Evolutionary conservation across 2,329 filamentous ascomycete species (phyloP), one percentile per base, ranked within the genome.

Genomic region (Talaromyces rugulosus): DNA sequence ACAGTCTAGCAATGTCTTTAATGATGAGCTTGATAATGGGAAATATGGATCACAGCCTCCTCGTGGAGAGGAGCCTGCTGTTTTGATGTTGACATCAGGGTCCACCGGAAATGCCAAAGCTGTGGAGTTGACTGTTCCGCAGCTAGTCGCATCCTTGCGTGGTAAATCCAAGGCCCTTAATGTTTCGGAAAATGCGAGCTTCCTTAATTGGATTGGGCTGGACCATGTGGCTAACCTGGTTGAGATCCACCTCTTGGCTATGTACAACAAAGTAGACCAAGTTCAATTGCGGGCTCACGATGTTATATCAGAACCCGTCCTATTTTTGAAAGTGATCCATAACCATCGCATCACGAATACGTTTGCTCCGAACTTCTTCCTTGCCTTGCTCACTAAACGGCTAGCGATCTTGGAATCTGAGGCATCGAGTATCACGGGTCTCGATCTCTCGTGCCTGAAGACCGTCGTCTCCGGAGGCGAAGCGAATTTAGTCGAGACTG

Each of bases 201-300:
- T 80, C 42, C 66, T 84, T 4, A 81, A 79, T 63, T 84, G 81
- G 81, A 77, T 83, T 14, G 76, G 76, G 0, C 70, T 85, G 7
- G 83, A 86, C 63, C 84, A 86, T 62, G 82, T 85, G 9, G 84
- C 80, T 0, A 78, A 72, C 62, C 69, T 87, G 3, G 71, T 75
- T 1, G 81, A 87, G 58, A 78, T 82, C 16, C 84, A 86, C 65
- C 67, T 86, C 0, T 78, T 78, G 14, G 81, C 83, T 1, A 81
- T 71, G 30, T 63, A 55, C 16, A 42, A 63, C 14, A 57, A 65
- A 33, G 63, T 30, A 18, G 60, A 68, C 7, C 68, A 71, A 55
- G 57, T 71, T 12, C 69, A 71, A 47, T 60, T 67, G 5, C 62
- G 59, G 16, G 59, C 63, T 4, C n/a, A 59, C 1, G 65, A 69